Percentiles rank a stretch among this genome's conserved stretches.
Evolutionary conservation across 176 grass and related monocot genomes (phyloP).

Genomic region (Phoenix roebelenii): DNA sequence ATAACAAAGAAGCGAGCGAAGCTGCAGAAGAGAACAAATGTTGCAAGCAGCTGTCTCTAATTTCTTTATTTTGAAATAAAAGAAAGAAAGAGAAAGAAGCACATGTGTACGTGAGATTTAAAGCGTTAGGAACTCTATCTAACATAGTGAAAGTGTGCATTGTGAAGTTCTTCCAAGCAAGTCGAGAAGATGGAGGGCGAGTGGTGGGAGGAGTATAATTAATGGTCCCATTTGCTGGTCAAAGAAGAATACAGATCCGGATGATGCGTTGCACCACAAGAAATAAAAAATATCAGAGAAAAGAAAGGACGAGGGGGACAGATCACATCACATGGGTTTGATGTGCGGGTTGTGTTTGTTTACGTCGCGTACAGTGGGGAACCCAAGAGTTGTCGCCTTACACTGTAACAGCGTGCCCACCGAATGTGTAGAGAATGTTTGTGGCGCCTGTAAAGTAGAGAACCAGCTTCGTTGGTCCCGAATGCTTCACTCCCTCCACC

Average conservation of each 20-base stretch:
- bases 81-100: too few species aligned
- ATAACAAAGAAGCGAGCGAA: too few species aligned
- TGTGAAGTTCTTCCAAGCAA: too few species aligned
- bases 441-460: conserved; percentile 45
- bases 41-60: too few species aligned
- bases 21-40: too few species aligned
- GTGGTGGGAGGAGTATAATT: too few species aligned
- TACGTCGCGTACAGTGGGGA: conserved; percentile 5
- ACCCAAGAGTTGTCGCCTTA: conserved; percentile 27
- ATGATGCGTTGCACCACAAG: background rate
- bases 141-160: too few species aligned
- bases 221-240: background rate
- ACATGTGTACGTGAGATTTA: too few species aligned
- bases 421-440: conserved; percentile 44
- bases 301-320: conserved; percentile 4
- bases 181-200: too few species aligned
- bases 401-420: conserved; percentile 46
- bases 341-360: background rate
- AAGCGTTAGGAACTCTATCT: too few species aligned
- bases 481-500: conserved; percentile 33
- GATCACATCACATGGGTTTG: conserved; percentile 2
- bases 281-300: conserved; percentile 12
- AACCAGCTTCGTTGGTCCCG: conserved; percentile 31
- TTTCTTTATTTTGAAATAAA: too few species aligned
- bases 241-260: conserved; percentile 3